Evolutionary conservation across 1,139 yeast genomes (phyloP).

Genomic region (Zygosaccharomyces pseudobailii): DNA sequence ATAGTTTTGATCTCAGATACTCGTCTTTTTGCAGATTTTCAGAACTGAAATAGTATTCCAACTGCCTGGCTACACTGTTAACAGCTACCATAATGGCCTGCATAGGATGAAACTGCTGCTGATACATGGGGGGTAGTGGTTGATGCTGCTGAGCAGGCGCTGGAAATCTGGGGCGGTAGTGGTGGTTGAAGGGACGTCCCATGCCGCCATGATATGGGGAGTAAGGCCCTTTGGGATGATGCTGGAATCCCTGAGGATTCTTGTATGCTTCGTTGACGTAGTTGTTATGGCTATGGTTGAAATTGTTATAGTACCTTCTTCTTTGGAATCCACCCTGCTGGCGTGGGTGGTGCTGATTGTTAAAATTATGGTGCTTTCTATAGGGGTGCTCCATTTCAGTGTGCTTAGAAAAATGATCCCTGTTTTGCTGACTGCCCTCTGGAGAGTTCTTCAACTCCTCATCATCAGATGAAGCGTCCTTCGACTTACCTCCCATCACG

Average conservation of each 20-base stretch:
- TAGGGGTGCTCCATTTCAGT: slow-evolving; percentile 1
- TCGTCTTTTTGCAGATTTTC: slow-evolving; percentile 57
- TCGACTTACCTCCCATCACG: not conserved
- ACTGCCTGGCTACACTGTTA: slow-evolving; percentile 46
- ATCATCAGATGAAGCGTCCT: not conserved
- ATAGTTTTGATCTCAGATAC: slow-evolving; percentile 28
- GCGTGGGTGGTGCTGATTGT: slow-evolving; percentile 18
- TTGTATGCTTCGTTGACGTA: slow-evolving; percentile 25
- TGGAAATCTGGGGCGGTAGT: slow-evolving; percentile 8
- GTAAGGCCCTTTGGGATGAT: slow-evolving; percentile 10
- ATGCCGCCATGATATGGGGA: slow-evolving; percentile 23
- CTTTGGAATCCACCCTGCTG: slow-evolving; percentile 18
- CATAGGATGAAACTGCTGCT: slow-evolving; percentile 16
- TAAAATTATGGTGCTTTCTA: slow-evolving; percentile 11
- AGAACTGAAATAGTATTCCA: slow-evolving; percentile 81
- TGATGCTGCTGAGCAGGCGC: slow-evolving; percentile 8
- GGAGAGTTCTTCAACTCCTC: not conserved
- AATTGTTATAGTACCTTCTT: slow-evolving; percentile 17
- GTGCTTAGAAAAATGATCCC: slow-evolving; percentile 7
- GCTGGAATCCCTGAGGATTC: slow-evolving; percentile 19
- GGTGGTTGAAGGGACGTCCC: slow-evolving; percentile 15
- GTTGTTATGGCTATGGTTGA: slow-evolving; percentile 23
- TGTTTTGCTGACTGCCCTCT: slow-evolving; percentile 5
- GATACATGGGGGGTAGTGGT: slow-evolving; percentile 8
- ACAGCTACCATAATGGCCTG: slow-evolving; percentile 34